Percentiles rank a stretch among this genome's conserved stretches.
These are phyloP conservation scores for Syzygium malaccense DNA, from an alignment of 441 rosid genomes.

Conservation along the genomic window DNA sequence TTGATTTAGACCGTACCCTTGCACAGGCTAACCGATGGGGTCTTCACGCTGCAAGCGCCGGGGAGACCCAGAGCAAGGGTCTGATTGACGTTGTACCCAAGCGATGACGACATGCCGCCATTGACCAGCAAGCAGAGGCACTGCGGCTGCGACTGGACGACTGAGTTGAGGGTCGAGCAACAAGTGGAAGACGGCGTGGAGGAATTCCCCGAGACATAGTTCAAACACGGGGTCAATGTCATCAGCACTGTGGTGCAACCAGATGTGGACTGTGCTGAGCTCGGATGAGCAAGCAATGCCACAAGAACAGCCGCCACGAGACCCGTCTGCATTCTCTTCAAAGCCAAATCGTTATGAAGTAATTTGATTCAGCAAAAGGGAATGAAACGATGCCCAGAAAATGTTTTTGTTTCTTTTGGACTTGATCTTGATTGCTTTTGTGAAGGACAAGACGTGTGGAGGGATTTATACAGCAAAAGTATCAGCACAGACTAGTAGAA, in stretches of 20 bases:
- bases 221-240: constrained; percentile 48
- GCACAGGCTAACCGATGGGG: constrained; percentile 36
- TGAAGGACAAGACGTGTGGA: neutral
- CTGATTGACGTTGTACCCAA: constrained; percentile 50
- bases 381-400: neutral
- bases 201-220: constrained; percentile 57
- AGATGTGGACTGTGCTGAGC: neutral
- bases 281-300: neutral
- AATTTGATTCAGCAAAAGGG: neutral
- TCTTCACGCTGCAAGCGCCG: constrained; percentile 34
- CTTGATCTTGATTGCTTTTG: constrained; percentile 9
- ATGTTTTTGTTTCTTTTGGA: constrained; percentile 9
- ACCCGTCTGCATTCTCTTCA: neutral
- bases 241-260: constrained; percentile 16
- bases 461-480: constrained; percentile 11
- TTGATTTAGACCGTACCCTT: constrained; percentile 19
- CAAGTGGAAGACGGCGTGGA: constrained; percentile 53
- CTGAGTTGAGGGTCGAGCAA: constrained; percentile 47
- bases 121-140: constrained; percentile 52
- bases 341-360: neutral
- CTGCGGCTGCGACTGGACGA: constrained; percentile 46
- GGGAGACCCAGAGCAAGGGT: constrained; percentile 47
- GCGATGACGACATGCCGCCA: constrained; percentile 19
- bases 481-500: neutral
- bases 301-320: neutral